Conservation (phyloP, 768 basidiomycete genomes). For the Mycena leptocephala region DNA sequence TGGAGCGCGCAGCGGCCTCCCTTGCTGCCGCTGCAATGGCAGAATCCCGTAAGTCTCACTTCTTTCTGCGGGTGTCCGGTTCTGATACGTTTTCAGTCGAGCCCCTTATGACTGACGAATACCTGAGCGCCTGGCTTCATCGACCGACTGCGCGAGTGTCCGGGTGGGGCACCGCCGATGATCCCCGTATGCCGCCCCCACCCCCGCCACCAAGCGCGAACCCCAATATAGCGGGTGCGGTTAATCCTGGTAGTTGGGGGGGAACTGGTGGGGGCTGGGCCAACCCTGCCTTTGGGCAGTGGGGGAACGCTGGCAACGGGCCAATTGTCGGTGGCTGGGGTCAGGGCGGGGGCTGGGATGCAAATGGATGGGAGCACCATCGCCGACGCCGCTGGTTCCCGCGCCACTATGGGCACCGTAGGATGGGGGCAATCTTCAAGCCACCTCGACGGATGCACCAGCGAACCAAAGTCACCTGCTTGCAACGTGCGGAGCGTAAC, state of each 20-base stretch:
- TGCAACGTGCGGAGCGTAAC: not conserved
- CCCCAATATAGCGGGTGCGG: no score
- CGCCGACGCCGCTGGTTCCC: not conserved
- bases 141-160: not conserved
- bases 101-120: not conserved
- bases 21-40: no score
- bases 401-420: not conserved
- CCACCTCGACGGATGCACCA: not conserved
- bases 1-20: no score
- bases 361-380: not conserved
- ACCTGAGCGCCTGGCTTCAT: not conserved
- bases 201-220: no score
- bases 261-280: no score
- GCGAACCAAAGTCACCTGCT: not conserved
- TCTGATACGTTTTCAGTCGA: not conserved
- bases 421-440: not conserved
- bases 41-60: no score
- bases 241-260: no score
- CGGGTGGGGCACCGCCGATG: not conserved
- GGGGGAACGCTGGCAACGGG: no score
- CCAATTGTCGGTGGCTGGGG: no score
- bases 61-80: no score
- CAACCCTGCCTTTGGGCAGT: no score
- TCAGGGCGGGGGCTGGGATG: no score
- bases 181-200: not conserved